A percentile compares a stretch with the other conserved stretches of the same genome.
Evolutionary conservation across 345 rosid species (phyloP).

Genomic region (Mangifera indica): DNA sequence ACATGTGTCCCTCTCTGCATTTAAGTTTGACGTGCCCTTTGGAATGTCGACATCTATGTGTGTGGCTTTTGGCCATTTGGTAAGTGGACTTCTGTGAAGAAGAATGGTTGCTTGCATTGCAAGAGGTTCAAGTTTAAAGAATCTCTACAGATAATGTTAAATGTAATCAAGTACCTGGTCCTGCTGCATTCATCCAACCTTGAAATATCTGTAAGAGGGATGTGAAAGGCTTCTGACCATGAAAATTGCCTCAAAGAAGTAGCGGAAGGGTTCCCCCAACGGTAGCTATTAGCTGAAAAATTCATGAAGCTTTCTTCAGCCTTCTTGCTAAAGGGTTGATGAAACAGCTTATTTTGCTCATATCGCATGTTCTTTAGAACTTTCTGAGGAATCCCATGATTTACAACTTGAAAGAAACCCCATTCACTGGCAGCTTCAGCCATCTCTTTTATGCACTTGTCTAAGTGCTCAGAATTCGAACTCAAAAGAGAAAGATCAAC

Average conservation of each 20-base stretch:
- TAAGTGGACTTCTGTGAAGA: neutral
- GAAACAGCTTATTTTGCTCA: constrained; percentile 49
- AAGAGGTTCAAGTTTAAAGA: too few species aligned
- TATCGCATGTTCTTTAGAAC: constrained; percentile 37
- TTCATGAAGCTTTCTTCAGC: constrained; percentile 29
- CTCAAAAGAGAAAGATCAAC: constrained; percentile 44
- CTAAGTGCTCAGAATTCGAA: neutral
- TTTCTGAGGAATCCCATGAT: constrained; percentile 57
- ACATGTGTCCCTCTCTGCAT: neutral
- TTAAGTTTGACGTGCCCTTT: neutral
- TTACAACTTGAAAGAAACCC: constrained; percentile 76
- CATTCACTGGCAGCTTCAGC: constrained; percentile 53
- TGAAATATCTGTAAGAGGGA: constrained; percentile 48
- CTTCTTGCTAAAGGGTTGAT: constrained; percentile 49
- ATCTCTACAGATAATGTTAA: too few species aligned
- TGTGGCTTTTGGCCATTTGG: neutral
- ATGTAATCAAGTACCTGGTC: constrained; percentile 40
- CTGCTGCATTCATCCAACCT: constrained; percentile 27
- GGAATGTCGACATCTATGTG: neutral
- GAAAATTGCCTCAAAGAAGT: constrained; percentile 49
- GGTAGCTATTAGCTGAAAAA: constrained; percentile 41
- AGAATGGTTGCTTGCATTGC: too few species aligned
- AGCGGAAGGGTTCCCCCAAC: constrained; percentile 81
- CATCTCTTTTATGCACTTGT: constrained; percentile 41
- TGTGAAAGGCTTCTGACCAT: constrained; percentile 75